phyloP scores from a whole-genome alignment of 2,329 filamentous ascomycete species.

The Rhynchosporium agropyri region DNA sequence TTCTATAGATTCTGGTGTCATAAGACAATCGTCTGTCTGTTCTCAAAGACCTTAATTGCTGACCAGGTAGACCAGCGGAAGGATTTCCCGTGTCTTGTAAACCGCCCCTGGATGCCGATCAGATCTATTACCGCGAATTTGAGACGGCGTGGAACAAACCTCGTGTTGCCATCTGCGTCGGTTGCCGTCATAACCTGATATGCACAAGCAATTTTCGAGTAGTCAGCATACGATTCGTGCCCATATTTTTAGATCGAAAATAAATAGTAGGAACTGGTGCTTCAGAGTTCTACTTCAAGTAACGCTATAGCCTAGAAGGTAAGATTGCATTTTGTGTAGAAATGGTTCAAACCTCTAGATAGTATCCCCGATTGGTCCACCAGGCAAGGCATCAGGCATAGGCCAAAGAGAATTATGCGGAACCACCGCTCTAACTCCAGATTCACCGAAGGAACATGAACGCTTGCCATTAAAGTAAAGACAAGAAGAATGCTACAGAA shows the following conservation, averaged over 20 bases:
- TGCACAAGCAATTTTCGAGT: constrained; percentile 28
- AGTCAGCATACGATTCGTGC: not conserved
- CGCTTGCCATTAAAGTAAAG: not conserved
- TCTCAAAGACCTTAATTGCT: not conserved
- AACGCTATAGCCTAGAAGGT: no score
- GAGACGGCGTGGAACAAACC: not conserved
- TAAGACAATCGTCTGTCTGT: not conserved
- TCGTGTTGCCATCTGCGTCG: constrained; percentile 27
- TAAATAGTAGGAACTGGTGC: not conserved
- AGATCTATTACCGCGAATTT: constrained; percentile 6
- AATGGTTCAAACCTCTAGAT: constrained; percentile 24
- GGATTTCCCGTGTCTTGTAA: constrained; percentile 31
- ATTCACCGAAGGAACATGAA: constrained; percentile 1
- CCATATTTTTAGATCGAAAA: not conserved
- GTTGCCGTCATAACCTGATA: constrained; percentile 37
- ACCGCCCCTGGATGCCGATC: constrained; percentile 40
- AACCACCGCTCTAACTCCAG: constrained; percentile 6
- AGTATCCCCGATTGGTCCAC: not conserved
- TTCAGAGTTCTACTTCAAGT: no score
- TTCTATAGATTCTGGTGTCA: constrained; percentile 3
- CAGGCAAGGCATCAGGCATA: constrained; percentile 9
- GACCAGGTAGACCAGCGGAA: constrained; percentile 36
- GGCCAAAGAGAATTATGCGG: constrained; percentile 13
- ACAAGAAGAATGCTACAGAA: constrained; percentile 4
- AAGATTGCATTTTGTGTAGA: constrained; percentile 25